Conservation (phyloP, 116 monocot genomes). For the Cymodocea nodosa region DNA sequence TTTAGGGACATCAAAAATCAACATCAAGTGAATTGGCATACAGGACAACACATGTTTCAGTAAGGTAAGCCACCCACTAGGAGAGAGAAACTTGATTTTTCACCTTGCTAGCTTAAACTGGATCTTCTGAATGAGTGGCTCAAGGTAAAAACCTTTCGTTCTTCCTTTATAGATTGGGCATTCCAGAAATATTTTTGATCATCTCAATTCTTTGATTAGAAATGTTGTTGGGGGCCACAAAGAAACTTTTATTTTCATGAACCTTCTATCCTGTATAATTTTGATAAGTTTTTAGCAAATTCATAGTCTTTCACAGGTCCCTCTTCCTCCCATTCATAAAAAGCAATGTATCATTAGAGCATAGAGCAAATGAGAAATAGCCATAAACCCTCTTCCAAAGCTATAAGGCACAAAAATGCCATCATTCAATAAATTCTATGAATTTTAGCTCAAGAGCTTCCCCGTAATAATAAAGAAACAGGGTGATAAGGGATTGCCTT, state of each 20-base stretch:
- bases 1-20: not conserved
- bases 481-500: not conserved
- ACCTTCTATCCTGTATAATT: not conserved
- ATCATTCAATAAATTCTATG: no score
- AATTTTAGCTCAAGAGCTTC: not conserved
- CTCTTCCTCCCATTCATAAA: not conserved
- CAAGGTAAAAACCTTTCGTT: not conserved
- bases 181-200: not conserved
- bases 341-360: not conserved
- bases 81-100: not conserved
- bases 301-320: not conserved
- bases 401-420: no score
- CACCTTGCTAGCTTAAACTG: not conserved
- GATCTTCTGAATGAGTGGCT: not conserved
- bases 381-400: no score
- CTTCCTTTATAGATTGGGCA: not conserved
- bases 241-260: not conserved
- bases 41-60: not conserved
- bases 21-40: not conserved
- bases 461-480: not conserved
- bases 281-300: not conserved
- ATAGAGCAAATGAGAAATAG: not conserved
- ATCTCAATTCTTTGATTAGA: not conserved
- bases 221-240: not conserved
- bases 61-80: not conserved